phyloP scores from a whole-genome alignment of 2,329 filamentous ascomycete genomes.

The Purpureocillium takamizusanense region DNA sequence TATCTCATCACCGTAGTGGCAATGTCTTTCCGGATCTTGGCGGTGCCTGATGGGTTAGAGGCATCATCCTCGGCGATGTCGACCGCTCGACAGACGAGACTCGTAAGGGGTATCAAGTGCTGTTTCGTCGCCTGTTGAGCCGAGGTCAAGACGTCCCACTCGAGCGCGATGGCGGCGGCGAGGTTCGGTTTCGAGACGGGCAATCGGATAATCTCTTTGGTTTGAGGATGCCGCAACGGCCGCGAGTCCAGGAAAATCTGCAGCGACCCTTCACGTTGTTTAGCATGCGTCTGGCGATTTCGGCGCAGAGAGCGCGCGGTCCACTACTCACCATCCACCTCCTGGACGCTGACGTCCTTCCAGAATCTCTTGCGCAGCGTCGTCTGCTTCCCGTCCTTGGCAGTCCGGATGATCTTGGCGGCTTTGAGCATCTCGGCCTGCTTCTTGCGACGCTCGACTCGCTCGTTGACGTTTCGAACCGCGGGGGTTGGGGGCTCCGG shows the following conservation, averaged over 20 bases:
- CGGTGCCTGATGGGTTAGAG: constrained; percentile 16
- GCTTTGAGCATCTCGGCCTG: constrained; percentile 47
- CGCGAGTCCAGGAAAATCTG: constrained; percentile 69
- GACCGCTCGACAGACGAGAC: constrained; percentile 70
- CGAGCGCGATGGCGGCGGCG: constrained; percentile 75
- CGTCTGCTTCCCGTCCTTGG: constrained; percentile 27
- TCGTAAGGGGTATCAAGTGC: constrained; percentile 85
- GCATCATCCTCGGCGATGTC: constrained; percentile 68
- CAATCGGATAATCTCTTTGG: constrained; percentile 62
- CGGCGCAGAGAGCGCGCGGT: too few species aligned
- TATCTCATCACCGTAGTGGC: constrained; percentile 69
- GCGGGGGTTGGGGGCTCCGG: constrained; percentile 43
- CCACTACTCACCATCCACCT: constrained; percentile 50
- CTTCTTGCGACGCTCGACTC: constrained; percentile 40
- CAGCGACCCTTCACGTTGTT: constrained; percentile 25
- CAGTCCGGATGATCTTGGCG: constrained; percentile 37
- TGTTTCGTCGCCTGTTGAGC: constrained; percentile 76
- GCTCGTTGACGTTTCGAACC: constrained; percentile 28
- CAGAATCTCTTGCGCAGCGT: constrained; percentile 69
- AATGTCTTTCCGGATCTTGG: constrained; percentile 54
- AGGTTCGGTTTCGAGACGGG: constrained; percentile 71
- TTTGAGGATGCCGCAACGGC: constrained; percentile 67
- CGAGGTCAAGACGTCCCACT: constrained; percentile 83
- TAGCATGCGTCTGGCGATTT: background rate
- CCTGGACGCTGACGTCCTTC: constrained; percentile 69